Conservation (phyloP, 768 basidiomycete genomes). For the Podaxis pistillaris region DNA sequence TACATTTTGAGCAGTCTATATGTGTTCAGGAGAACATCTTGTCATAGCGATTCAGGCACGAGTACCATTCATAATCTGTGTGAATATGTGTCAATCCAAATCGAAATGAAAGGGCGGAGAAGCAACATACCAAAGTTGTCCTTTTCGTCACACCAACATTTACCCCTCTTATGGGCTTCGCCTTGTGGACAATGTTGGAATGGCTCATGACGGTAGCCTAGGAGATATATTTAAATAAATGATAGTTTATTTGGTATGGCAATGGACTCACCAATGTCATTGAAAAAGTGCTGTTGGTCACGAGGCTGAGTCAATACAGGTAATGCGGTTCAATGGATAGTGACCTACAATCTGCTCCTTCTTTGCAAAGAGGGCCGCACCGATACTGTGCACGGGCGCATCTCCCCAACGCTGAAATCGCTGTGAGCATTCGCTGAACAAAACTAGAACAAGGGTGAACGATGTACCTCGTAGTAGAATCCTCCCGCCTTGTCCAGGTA, state of each 20-base stretch:
- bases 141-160: conserved; percentile 79
- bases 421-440: background rate
- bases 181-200: conserved; percentile 92
- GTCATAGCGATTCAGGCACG: conserved; percentile 80
- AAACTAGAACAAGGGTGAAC: background rate
- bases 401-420: conserved; percentile 83
- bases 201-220: conserved; percentile 81
- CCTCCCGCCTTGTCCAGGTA: conserved; percentile 78
- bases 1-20: background rate
- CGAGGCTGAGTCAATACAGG: conserved; percentile 4
- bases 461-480: conserved; percentile 79
- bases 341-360: conserved; percentile 72
- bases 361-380: conserved; percentile 82
- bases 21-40: conserved; percentile 40
- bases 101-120: background rate
- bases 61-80: conserved; percentile 83
- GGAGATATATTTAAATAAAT: background rate
- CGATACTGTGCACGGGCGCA: conserved; percentile 88
- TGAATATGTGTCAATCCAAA: conserved; percentile 3
- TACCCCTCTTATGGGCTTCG: conserved; percentile 70
- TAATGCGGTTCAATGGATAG: background rate
- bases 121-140: conserved; percentile 68
- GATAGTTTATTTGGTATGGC: background rate
- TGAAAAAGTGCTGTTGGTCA: conserved; percentile 75
- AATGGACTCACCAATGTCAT: conserved; percentile 64